These are phyloP conservation scores for Corymbia maculata DNA, from an alignment of 345 rosid species.

Conservation along the genomic window DNA sequence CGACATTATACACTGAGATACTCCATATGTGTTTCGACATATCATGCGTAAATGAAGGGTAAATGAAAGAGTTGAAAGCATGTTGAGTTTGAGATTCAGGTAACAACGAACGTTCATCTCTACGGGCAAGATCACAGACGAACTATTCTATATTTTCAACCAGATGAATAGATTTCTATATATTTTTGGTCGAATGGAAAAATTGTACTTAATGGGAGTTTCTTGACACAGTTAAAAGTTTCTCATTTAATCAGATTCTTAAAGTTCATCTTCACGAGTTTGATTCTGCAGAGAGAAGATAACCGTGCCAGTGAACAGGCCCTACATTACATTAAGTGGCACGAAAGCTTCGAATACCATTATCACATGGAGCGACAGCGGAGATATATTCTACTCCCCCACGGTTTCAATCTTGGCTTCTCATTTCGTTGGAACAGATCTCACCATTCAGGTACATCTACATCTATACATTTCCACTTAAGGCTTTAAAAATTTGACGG, in stretches of 20 bases:
- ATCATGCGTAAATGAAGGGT: not conserved
- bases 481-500: not conserved
- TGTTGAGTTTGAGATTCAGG: not conserved
- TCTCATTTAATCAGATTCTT: not conserved
- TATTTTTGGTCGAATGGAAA: not conserved
- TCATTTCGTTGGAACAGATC: slow-evolving; percentile 48
- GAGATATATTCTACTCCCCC: slow-evolving; percentile 37
- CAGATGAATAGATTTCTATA: not conserved
- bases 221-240: not conserved
- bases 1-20: not conserved
- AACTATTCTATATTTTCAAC: not conserved
- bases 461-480: not conserved
- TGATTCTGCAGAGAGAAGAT: slow-evolving; percentile 37
- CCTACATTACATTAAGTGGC: slow-evolving; percentile 71
- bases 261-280: not conserved
- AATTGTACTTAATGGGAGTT: not conserved
- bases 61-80: not conserved
- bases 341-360: slow-evolving; percentile 28
- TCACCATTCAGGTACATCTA: slow-evolving; percentile 51
- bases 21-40: not conserved
- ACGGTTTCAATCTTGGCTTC: slow-evolving; percentile 48
- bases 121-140: not conserved
- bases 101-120: not conserved
- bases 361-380: slow-evolving; percentile 43
- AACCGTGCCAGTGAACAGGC: slow-evolving; percentile 53